Conservation (phyloP, 2,329 filamentous ascomycete species). For the Chaetomium sp. region DNA sequence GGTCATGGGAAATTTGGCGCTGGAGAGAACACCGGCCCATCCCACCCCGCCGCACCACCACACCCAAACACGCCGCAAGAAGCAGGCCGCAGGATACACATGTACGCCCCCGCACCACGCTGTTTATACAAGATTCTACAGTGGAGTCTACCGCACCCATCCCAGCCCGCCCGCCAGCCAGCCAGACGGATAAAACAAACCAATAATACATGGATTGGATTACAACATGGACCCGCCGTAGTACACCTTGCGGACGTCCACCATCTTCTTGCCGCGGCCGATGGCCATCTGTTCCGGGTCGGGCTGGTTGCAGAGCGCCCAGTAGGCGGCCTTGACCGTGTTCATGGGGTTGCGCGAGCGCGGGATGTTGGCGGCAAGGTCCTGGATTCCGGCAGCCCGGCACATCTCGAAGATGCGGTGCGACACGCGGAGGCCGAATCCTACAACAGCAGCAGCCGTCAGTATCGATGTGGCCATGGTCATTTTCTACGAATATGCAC, state of each 20-base stretch:
- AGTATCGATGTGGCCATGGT: background rate
- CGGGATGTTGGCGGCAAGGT: constrained; percentile 80
- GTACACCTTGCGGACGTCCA: constrained; percentile 96
- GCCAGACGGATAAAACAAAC: background rate
- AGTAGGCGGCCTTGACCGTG: constrained; percentile 85
- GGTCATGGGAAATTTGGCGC: background rate
- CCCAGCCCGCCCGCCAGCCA: background rate
- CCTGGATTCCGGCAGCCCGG: constrained; percentile 80
- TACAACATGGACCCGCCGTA: constrained; percentile 77
- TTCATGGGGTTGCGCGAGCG: constrained; percentile 97
- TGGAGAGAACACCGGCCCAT: background rate
- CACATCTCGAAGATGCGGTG: constrained; percentile 94
- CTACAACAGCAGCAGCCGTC: constrained; percentile 59
- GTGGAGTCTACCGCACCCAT: background rate
- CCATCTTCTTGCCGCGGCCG: constrained; percentile 89
- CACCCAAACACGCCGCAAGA: background rate
- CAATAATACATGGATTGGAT: constrained; percentile 5
- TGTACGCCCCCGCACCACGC: background rate
- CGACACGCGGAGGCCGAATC: constrained; percentile 91
- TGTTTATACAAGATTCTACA: constrained; percentile 2
- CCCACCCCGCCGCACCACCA: background rate
- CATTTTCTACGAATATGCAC: too few relatives aligned
- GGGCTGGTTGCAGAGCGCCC: constrained; percentile 80
- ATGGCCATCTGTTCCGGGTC: constrained; percentile 88
- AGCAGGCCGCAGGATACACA: background rate